These are phyloP conservation scores for Thecaphora frezii DNA, from an alignment of 1,284 basidiomycete genomes.

Conservation along the genomic window DNA sequence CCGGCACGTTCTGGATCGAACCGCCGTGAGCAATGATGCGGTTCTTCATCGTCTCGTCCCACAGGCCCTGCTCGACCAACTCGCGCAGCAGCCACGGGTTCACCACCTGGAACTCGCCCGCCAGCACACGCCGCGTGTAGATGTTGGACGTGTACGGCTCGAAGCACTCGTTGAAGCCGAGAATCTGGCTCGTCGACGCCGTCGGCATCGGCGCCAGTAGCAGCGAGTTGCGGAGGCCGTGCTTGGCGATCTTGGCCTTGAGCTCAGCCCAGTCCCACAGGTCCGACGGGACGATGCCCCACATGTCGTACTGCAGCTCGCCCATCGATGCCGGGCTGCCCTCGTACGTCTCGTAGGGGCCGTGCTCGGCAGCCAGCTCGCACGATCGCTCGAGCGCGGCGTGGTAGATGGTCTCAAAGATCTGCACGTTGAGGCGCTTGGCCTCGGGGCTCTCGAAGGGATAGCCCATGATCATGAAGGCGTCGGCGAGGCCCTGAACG, in stretches of 20 bases:
- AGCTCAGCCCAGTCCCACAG: conserved; percentile 93
- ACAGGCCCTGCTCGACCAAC: conserved; percentile 89
- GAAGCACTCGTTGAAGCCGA: conserved; percentile 98
- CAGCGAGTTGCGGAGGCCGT: conserved; percentile 91
- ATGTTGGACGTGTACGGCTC: conserved; percentile 97
- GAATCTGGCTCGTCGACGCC: conserved; percentile 95
- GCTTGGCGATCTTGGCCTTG: conserved; percentile 83
- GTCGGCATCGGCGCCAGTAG: conserved; percentile 97
- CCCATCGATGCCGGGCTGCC: conserved; percentile 89
- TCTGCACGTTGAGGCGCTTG: conserved; percentile 85
- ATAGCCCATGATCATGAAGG: conserved; percentile 95
- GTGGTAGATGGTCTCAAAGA: conserved; percentile 99
- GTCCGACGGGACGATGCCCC: conserved; percentile 87
- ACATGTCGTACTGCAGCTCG: conserved; percentile 90
- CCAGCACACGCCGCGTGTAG: conserved; percentile 97
- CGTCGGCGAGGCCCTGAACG: conserved; percentile 95
- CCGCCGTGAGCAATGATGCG: conserved; percentile 95
- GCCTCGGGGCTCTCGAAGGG: conserved; percentile 91
- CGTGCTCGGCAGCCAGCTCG: conserved; percentile 80
- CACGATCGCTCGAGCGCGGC: conserved; percentile 87
- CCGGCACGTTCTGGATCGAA: conserved; percentile 71
- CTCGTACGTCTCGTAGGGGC: conserved; percentile 86
- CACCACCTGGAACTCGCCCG: conserved; percentile 98
- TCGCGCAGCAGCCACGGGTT: conserved; percentile 98
- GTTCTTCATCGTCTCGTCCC: conserved; percentile 99